Conservation (phyloP, 441 rosid species). For the Brassica balearica region DNA sequence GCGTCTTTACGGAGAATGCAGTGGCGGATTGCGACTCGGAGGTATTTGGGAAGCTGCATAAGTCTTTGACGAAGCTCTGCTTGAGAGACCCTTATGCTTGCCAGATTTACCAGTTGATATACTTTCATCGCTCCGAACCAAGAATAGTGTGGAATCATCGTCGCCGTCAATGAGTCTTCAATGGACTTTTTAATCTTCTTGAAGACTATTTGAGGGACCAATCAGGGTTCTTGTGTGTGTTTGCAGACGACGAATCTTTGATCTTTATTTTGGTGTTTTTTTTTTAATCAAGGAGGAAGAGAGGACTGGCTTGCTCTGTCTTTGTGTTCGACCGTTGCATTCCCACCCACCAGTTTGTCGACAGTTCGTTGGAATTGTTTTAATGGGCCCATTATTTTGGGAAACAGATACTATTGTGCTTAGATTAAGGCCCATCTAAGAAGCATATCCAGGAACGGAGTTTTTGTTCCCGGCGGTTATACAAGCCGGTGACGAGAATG, state of each 20-base stretch:
- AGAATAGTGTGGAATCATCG: conserved; percentile 44
- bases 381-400: not conserved
- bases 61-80: conserved; percentile 60
- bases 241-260: conserved; percentile 6
- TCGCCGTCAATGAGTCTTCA: conserved; percentile 49
- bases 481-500: conserved; percentile 65
- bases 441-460: conserved; percentile 65
- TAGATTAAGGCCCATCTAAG: not conserved
- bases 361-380: conserved; percentile 5
- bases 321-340: conserved; percentile 23
- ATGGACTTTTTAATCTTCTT: conserved; percentile 19
- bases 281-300: not conserved
- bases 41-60: conserved; percentile 62
- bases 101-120: conserved; percentile 67
- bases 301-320: conserved; percentile 18
- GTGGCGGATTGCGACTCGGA: conserved; percentile 67
- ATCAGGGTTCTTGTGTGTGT: not conserved
- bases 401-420: not conserved
- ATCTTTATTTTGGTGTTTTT: not conserved
- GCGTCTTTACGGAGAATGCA: conserved; percentile 55
- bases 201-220: not conserved
- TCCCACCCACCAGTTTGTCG: not conserved
- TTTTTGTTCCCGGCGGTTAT: conserved; percentile 90
- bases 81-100: conserved; percentile 70
- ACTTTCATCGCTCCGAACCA: conserved; percentile 42